phyloP scores from a whole-genome alignment of 1,284 basidiomycete genomes.

The Acaromyces ingoldii region DNA sequence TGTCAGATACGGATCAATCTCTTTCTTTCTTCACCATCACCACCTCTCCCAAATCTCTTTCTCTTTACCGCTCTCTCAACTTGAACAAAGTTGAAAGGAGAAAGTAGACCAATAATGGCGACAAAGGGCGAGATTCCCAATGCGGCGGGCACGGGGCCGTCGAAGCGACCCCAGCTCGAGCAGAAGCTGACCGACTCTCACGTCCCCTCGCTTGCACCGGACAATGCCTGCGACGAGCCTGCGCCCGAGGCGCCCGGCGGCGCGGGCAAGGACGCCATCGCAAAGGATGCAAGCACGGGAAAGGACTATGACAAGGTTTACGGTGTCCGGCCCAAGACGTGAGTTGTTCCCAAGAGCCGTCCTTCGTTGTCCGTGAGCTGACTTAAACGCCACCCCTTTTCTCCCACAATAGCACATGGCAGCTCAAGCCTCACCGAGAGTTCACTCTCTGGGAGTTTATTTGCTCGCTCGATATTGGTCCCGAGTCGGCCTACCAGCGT shows the following conservation, averaged over 20 bases:
- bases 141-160: slow-evolving; percentile 20
- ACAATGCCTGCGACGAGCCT: slow-evolving; percentile 41
- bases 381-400: neutral
- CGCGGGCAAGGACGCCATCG: slow-evolving; percentile 37
- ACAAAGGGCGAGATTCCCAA: slow-evolving; percentile 14
- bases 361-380: neutral
- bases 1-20: too few relatives aligned
- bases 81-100: too few relatives aligned
- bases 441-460: slow-evolving; percentile 41
- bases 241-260: slow-evolving; percentile 32
- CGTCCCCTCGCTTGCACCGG: slow-evolving; percentile 31
- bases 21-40: neutral
- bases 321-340: slow-evolving; percentile 41
- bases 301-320: slow-evolving; percentile 41
- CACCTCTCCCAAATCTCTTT: neutral
- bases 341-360: neutral
- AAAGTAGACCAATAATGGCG: too few relatives aligned
- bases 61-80: neutral
- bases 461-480: slow-evolving; percentile 30
- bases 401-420: slow-evolving; percentile 22
- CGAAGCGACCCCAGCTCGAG: slow-evolving; percentile 18
- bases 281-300: slow-evolving; percentile 26
- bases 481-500: slow-evolving; percentile 28
- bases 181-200: slow-evolving; percentile 27
- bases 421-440: slow-evolving; percentile 32